Conservation (phyloP, 495 filamentous ascomycete genomes). For the Penicillium canescens region DNA sequence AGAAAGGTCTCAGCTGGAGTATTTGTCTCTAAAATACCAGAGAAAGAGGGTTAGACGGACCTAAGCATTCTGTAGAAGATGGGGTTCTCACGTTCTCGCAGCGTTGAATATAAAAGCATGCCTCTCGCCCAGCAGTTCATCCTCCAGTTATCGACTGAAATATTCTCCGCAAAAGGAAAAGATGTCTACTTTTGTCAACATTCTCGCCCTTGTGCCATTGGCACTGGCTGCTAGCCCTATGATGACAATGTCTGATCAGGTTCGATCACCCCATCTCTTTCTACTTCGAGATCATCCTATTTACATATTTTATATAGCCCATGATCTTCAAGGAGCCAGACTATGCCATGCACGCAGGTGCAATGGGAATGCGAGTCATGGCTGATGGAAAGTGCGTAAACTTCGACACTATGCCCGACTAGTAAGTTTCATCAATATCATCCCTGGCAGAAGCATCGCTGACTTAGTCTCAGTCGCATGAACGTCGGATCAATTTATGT, state of each 20-base stretch:
- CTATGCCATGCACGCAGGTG: background rate
- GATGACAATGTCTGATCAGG: background rate
- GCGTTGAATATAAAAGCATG: background rate
- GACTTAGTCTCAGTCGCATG: background rate
- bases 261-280: background rate
- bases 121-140: background rate
- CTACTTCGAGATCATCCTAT: background rate
- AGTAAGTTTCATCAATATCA: background rate
- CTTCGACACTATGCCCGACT: background rate
- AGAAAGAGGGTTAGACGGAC: too few species aligned
- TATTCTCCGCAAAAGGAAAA: background rate
- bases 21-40: background rate
- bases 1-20: background rate
- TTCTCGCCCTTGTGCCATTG: slow-evolving; percentile 1
- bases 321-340: slow-evolving; percentile 6
- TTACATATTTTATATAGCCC: background rate
- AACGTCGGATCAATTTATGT: slow-evolving; percentile 5
- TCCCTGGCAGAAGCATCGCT: background rate
- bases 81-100: background rate
- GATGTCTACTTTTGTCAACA: background rate
- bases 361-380: background rate
- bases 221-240: slow-evolving; percentile 1
- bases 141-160: background rate
- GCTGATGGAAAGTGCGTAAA: slow-evolving; percentile 1
- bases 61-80: too few species aligned